These are phyloP conservation scores for Rhodomyrtus tomentosa DNA, from an alignment of 345 rosid species.

Conservation along the genomic window DNA sequence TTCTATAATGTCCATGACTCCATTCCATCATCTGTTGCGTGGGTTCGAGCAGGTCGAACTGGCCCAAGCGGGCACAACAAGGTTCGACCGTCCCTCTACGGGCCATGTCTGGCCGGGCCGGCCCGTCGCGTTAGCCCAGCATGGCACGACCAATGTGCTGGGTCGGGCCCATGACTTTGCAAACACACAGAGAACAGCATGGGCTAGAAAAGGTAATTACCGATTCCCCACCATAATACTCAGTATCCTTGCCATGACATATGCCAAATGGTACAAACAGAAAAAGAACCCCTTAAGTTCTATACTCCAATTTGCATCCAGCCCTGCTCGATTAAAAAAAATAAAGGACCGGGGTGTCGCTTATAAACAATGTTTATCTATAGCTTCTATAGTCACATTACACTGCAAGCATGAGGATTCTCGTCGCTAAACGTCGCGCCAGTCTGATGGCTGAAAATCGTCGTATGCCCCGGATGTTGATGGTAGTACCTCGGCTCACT, in stretches of 20 bases:
- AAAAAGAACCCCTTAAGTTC: not conserved
- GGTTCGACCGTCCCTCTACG: not conserved
- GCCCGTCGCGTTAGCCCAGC: not conserved
- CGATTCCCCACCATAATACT: not conserved
- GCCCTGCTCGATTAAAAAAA: not conserved
- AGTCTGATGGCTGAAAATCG: slow-evolving; percentile 41
- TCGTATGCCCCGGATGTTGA: slow-evolving; percentile 28
- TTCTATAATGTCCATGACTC: too few relatives aligned
- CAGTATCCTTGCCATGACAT: not conserved
- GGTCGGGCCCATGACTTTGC: not conserved
- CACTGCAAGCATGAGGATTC: slow-evolving; percentile 67
- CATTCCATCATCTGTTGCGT: not conserved
- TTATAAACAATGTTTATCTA: not conserved
- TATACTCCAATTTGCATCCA: not conserved
- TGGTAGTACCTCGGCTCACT: slow-evolving; percentile 28
- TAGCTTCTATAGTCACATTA: slow-evolving; percentile 31
- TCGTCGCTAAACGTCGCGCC: slow-evolving; percentile 74
- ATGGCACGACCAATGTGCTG: not conserved
- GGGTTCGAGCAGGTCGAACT: not conserved
- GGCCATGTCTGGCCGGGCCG: not conserved
- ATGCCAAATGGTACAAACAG: not conserved
- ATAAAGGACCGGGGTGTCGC: not conserved
- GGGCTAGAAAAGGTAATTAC: not conserved
- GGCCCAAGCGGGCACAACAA: not conserved
- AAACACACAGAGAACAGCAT: not conserved